Percentiles rank a stretch among this genome's conserved stretches.
phyloP scores from a whole-genome alignment of 2,329 filamentous ascomycete genomes.

The Aphanocladium album region DNA sequence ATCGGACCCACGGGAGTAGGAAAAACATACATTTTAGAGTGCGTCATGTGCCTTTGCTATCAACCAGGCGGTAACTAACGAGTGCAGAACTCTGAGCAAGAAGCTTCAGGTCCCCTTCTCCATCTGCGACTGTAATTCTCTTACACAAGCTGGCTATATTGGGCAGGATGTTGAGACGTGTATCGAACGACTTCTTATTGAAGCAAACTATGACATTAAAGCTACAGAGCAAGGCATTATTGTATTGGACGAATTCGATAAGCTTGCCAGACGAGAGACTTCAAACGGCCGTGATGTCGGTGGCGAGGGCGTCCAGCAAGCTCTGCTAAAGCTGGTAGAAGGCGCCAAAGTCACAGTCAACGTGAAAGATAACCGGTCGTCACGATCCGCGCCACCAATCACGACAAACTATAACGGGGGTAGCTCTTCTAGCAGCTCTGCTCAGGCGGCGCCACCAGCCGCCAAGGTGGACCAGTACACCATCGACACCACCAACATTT shows the following conservation, averaged over 20 bases:
- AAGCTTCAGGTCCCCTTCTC: conserved; percentile 93
- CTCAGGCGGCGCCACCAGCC: conserved; percentile 40
- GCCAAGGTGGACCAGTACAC: conserved; percentile 60
- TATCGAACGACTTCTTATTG: conserved; percentile 82
- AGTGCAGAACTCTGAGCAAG: conserved; percentile 75
- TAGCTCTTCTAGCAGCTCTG: conserved; percentile 38
- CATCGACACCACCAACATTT: conserved; percentile 89
- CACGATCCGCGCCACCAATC: conserved; percentile 46
- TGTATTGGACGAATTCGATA: conserved; percentile 95
- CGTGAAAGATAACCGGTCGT: conserved; percentile 70
- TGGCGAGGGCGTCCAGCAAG: conserved; percentile 94
- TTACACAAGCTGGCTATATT: conserved; percentile 96
- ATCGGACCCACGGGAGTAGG: conserved; percentile 92
- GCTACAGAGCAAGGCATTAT: conserved; percentile 89
- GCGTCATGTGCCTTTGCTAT: conserved; percentile 20
- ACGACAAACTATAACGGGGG: conserved; percentile 48
- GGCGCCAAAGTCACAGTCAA: conserved; percentile 90
- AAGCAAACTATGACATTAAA: conserved; percentile 81
- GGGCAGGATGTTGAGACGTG: conserved; percentile 97
- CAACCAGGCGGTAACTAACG: conserved; percentile 17
- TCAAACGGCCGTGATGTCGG: conserved; percentile 89
- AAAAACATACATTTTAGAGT: conserved; percentile 88
- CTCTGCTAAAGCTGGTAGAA: conserved; percentile 90
- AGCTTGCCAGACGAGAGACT: conserved; percentile 85
- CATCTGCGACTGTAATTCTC: conserved; percentile 92